Base-by-base conservation (phyloP, 2,329 filamentous ascomycete species). In the Thielaviopsis punctulata region DNA sequence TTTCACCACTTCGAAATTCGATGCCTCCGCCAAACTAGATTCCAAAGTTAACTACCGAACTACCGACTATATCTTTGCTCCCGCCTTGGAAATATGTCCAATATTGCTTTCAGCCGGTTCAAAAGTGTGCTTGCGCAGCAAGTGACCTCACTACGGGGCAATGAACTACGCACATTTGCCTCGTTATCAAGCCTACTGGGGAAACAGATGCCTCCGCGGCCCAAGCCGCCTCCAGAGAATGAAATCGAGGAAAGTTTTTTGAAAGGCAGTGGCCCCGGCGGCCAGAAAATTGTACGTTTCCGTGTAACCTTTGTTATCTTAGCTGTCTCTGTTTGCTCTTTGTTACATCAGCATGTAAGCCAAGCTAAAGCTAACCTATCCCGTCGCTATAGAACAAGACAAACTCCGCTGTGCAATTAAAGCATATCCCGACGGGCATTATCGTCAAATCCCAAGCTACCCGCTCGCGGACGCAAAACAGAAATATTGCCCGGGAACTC, bases 361-460 rank as follows among this genome's bases (percentile, higher is more conserved):
- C 51, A 54, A 47, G 19, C 3, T 19, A 49, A 18, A 45, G 30
- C 43, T 55, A 50, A 52, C 27, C 8, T 46, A 54, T 15, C 15
- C 6, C 47, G n/a, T 23, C 36, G 24, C 43, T 6, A 48, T 56
- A 82, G 83, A 98, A 98, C 69, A 98, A 98, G 78, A 98, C 92
- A 23, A 88, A 82, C 58, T 95, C 86, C 0, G 90, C 90, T 36
- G 90, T 95, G 2, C 92, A 98, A 64, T 73, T 98, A 33, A 92
- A 83, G 59, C 92, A 98, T 65, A 69, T 84, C 15, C 87, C 90
- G 5, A 94, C 89, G 0, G 90, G 90, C 56, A 79, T 95, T 51
- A 89, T 96, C 13, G 78, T 98, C 57, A 98, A 98, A 69, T 90
- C 80, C 52, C 92, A 98, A 67, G 87, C 83, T 19, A 96, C 92